phyloP scores from a whole-genome alignment of 2,329 filamentous ascomycete genomes.

The Fusarium transvaalense region DNA sequence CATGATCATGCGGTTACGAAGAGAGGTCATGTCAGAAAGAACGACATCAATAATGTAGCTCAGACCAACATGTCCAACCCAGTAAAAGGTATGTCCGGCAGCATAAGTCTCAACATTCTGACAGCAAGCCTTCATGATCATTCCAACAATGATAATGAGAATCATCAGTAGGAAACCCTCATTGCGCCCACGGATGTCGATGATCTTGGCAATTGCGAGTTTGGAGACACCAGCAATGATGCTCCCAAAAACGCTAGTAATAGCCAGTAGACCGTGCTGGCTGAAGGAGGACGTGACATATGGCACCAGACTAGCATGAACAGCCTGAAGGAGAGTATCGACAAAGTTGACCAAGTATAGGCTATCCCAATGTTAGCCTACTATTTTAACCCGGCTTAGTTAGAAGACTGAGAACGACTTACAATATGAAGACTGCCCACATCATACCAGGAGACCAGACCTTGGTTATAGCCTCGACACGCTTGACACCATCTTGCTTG shows the following conservation, averaged over 20 bases:
- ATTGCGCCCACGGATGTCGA: constrained; percentile 62
- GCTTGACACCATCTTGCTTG: constrained; percentile 56
- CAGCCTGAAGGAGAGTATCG: constrained; percentile 54
- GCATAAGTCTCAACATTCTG: constrained; percentile 69
- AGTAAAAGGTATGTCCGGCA: constrained; percentile 73
- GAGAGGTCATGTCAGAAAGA: constrained; percentile 58
- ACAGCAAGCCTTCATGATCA: constrained; percentile 73
- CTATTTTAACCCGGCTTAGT: neutral
- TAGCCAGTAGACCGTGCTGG: constrained; percentile 73
- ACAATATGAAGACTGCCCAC: constrained; percentile 58
- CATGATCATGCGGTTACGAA: constrained; percentile 60
- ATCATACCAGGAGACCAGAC: constrained; percentile 56
- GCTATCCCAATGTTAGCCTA: constrained; percentile 40
- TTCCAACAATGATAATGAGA: constrained; percentile 62
- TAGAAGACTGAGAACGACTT: constrained; percentile 5
- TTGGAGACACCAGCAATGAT: constrained; percentile 56
- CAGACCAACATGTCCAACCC: constrained; percentile 64
- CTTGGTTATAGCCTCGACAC: constrained; percentile 56
- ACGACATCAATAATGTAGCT: constrained; percentile 58
- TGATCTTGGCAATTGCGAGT: constrained; percentile 61
- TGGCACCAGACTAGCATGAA: constrained; percentile 65
- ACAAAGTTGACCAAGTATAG: constrained; percentile 57
- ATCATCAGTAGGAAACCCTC: constrained; percentile 60
- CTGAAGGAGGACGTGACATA: constrained; percentile 76
- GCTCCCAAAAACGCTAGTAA: constrained; percentile 70